Conservation (phyloP, 2,329 filamentous ascomycete species). For the Arachnopeziza araneosa region DNA sequence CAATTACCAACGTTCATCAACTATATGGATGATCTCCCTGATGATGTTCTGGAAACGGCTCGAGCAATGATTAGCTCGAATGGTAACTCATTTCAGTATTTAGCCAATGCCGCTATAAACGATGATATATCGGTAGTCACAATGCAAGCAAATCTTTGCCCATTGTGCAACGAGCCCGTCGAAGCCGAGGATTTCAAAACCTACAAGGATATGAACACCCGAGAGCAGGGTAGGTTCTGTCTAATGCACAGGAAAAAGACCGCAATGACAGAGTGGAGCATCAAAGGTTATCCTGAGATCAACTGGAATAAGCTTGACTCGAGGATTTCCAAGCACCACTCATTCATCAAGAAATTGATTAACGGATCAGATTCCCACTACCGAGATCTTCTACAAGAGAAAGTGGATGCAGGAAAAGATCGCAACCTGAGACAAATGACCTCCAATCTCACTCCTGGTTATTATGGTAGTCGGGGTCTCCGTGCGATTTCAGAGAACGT, state of each 20-base stretch:
- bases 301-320: conserved; percentile 58
- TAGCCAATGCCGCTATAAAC: not conserved
- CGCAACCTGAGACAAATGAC: conserved; percentile 53
- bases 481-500: conserved; percentile 67
- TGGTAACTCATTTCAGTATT: not conserved
- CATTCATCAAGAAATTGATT: conserved; percentile 53
- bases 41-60: conserved; percentile 2
- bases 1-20: not conserved
- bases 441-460: conserved; percentile 60
- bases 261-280: conserved; percentile 37
- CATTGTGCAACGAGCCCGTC: conserved; percentile 60
- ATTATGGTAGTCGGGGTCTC: conserved; percentile 74
- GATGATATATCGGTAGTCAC: conserved; percentile 19
- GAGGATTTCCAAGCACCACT: conserved; percentile 53
- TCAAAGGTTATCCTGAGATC: conserved; percentile 61
- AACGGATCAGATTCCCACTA: conserved; percentile 52
- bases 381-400: conserved; percentile 48
- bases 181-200: conserved; percentile 47
- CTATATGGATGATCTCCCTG: not conserved
- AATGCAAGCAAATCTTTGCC: conserved; percentile 43
- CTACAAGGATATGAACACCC: conserved; percentile 50
- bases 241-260: conserved; percentile 52
- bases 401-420: conserved; percentile 51
- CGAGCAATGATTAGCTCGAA: not conserved
- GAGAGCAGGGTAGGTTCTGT: conserved; percentile 59